Evolutionary conservation across 164 flowering plant genomes (phyloP), one percentile per base, ranked within the genome.

Genomic region (Kalanchoe fedtschenkoi): DNA sequence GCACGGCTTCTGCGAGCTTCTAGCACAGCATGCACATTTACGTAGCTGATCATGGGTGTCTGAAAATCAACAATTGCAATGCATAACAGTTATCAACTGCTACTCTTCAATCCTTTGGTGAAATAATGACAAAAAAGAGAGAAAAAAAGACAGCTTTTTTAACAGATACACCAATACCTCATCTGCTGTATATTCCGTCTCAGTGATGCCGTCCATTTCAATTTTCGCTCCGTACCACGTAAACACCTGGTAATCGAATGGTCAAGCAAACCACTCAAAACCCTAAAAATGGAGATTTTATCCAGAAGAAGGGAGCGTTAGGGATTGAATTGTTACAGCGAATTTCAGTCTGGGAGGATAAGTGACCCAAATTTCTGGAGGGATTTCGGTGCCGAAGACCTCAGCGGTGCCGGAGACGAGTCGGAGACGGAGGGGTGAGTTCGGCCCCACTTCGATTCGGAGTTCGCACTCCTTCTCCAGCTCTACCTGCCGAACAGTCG

Each of bases 211-310:
- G 61, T 90, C 89, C 79, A 90, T 74, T 69, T 93, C 99, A 62
- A 90, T 80, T 29, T 92, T 85, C 13, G 99, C 96, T 47, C 99
- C 97, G 73, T 85, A 77, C 99, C 99, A 93, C 26, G 96, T 81
- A 65, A 90, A 90, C 65, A 93, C 87, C 97, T 93, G 66, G n/a
- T 5, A 35, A 8, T 22, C 1, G 24, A 41, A 26, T 29, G 21
- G 17, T 37, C 2, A 38, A 53, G 6, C n/a, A 34, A 9, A 11
- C 34, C 13, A 0, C 24, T 51, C 26, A 21, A 32, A 33, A 58
- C 38, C 38, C 24, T 58, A 58, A 34, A n/a, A n/a, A n/a, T n/a
- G n/a, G n/a, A n/a, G n/a, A n/a, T n/a, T n/a, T 8, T 9, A 5
- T 8, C 3, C 13, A 6, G 39, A 37, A 37, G 11, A 37, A 0